These are phyloP conservation scores for Tephrocybe sp. DNA, from an alignment of 768 basidiomycete species.

Conservation along the genomic window DNA sequence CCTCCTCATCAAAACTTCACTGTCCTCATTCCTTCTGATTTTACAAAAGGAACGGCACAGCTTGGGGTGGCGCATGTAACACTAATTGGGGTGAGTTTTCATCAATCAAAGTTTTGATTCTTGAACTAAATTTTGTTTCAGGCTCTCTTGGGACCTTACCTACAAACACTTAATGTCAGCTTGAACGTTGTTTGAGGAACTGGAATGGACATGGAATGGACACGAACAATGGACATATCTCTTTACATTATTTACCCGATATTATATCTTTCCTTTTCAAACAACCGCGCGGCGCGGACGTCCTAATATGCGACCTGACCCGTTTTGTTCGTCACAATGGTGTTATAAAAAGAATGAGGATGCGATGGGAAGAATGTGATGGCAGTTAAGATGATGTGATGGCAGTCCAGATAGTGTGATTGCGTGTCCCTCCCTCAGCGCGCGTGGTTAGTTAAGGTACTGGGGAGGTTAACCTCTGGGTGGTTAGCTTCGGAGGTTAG, in stretches of 20 bases:
- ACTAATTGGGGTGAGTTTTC: constrained; percentile 36
- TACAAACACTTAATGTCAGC: constrained; percentile 31
- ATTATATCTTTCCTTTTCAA: neutral
- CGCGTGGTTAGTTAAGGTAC: too few relatives aligned
- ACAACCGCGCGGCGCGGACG: too few relatives aligned
- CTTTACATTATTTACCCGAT: neutral
- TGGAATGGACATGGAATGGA: neutral
- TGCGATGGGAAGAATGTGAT: too few relatives aligned
- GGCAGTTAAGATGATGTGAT: too few relatives aligned
- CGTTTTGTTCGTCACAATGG: too few relatives aligned
- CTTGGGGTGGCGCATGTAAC: constrained; percentile 34
- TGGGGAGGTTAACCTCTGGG: too few relatives aligned
- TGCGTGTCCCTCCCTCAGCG: too few relatives aligned
- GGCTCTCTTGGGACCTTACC: constrained; percentile 28
- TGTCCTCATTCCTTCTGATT: constrained; percentile 32
- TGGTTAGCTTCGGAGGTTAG: too few relatives aligned
- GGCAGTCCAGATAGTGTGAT: too few relatives aligned
- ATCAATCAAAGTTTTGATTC: neutral
- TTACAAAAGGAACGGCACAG: constrained; percentile 27
- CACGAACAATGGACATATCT: neutral
- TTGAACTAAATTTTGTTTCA: constrained; percentile 8
- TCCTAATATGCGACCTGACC: too few relatives aligned
- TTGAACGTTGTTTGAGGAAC: constrained; percentile 21
- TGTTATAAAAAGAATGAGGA: too few relatives aligned
- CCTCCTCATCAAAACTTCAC: constrained; percentile 45